Base-by-base conservation (phyloP, 2,329 filamentous ascomycete species). In the Epicoccum nigrum region DNA sequence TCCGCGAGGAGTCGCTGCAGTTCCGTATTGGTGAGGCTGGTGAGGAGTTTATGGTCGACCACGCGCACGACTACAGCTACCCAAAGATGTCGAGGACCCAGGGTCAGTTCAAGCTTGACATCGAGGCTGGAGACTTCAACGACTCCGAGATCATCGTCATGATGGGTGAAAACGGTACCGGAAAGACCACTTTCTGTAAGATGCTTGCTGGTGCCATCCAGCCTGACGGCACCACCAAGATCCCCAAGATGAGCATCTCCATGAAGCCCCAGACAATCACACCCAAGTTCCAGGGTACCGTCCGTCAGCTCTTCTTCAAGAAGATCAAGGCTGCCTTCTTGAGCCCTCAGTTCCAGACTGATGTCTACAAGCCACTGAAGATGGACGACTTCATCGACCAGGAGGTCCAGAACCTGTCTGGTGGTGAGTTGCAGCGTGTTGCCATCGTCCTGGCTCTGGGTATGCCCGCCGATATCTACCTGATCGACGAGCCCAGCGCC, bases 181-280 rank as follows among this genome's bases (percentile, higher is more conserved):
- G 95, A 74, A 97, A 99, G 83, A 99, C 94, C 1, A 99, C 94
- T 4, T 99, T 99, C 83, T 97, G 93, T 82, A 91, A 88, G 72
- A 88, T 99, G 79, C 83, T 99, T 62, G 94, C 94, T 51, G 95
- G 95, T 71, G 90, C 89, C 31, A 83, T 96, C 65, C 93, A 97
- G 79, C 94, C 95, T 7, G 95, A 99, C 67, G 86, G 84, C 65
- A 86, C 81, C 60, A 81, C 84, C 66, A 85, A 85, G 67, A 84
- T 99, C 13, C 94, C 94, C 13, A 86, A 90, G 63, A 96, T 99
- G 92, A 92, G 89, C 79, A 96, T 99, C 74, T 92, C 88, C 80
- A 95, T 97, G 92, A 99, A 99, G 83, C 95, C 95, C 16, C 94
- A 99, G 81, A 99, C 95, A 69, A 99, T 99, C 70, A 99, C 92